Base-by-base conservation (phyloP, 805 yeast species). In the Cyberlindnera xishuangbannaensis region DNA sequence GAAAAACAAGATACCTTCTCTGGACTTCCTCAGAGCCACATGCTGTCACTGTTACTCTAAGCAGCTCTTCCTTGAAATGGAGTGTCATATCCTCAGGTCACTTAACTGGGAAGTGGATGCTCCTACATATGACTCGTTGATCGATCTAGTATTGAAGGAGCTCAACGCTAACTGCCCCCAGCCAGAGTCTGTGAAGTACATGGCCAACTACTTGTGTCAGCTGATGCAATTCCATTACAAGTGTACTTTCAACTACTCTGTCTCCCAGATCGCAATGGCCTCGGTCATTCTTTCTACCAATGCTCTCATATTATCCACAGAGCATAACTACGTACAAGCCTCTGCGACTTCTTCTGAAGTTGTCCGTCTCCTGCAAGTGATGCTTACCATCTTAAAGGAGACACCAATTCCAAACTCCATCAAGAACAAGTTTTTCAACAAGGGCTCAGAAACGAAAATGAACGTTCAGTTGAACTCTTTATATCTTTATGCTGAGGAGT, bases 191-290 rank as follows among this genome's bases (percentile, higher is more conserved):
- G 59, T 78, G 40, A 75, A 71, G 47, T 56, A 66, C 30, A 73
- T 80, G 38, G 67, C 84, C 12, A 59, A 73, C 39, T 75, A 76
- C 58, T 54, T 81, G 28, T 77, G 86, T 48, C 87, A 81, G 51
- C 59, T 80, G 46, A 67, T 78, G 34, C 77, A 75, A 39, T 78
- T 81, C 54, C 73, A 78, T 51, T 69, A 74, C 31, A 69, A 69
- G 38, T 58, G 79, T 37, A 71, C 76, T 36, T 71, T 73, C 51
- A 66, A 65, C 42, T 71, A 58, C 44, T 51, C 69, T 4, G 51
- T 66, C 7, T 62, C 69, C 22, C 58, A 67, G 27, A 59, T 73
- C 33, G 69, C 81, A 27, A 62, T 71, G 37, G 73, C 80, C 27
- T 65, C 82, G 6, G 58, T 70, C 22, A 49, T 65, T 22, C 39